These are phyloP conservation scores for Polygonum maritimum DNA, from an alignment of 148 eudicot species.

Conservation along the genomic window DNA sequence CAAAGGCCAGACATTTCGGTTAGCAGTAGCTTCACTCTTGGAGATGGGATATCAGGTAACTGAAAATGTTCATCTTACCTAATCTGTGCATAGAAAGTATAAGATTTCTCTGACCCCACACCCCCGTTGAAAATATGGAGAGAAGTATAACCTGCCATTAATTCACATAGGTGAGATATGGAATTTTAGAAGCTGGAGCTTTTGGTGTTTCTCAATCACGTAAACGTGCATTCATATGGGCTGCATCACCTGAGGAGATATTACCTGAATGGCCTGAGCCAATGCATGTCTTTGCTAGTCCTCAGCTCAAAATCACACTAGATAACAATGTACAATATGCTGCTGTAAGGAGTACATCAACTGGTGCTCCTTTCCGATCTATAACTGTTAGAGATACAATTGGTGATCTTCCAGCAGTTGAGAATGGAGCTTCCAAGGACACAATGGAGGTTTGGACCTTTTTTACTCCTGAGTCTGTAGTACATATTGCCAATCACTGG, in stretches of 20 bases:
- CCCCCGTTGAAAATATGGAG: neutral
- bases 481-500: neutral
- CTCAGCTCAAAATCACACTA: constrained; percentile 58
- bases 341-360: constrained; percentile 78
- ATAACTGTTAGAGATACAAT: constrained; percentile 95
- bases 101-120: neutral
- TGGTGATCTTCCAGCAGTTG: constrained; percentile 89
- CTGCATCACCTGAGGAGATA: constrained; percentile 79
- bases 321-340: constrained; percentile 48
- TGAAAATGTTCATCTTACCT: neutral
- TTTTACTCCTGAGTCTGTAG: neutral
- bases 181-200: constrained; percentile 95
- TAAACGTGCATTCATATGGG: constrained; percentile 98
- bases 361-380: constrained; percentile 87
- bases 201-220: constrained; percentile 93
- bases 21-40: constrained; percentile 69
- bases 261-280: constrained; percentile 99
- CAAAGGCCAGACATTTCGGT: constrained; percentile 79
- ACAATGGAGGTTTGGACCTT: constrained; percentile 49
- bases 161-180: constrained; percentile 73
- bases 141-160: neutral
- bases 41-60: constrained; percentile 87
- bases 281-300: constrained; percentile 92
- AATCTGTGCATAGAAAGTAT: neutral
- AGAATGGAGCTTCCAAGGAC: constrained; percentile 65